Evolutionary conservation across 2,329 filamentous ascomycete species (phyloP).

Genomic region (Aspergillus pseudoglaucus): DNA sequence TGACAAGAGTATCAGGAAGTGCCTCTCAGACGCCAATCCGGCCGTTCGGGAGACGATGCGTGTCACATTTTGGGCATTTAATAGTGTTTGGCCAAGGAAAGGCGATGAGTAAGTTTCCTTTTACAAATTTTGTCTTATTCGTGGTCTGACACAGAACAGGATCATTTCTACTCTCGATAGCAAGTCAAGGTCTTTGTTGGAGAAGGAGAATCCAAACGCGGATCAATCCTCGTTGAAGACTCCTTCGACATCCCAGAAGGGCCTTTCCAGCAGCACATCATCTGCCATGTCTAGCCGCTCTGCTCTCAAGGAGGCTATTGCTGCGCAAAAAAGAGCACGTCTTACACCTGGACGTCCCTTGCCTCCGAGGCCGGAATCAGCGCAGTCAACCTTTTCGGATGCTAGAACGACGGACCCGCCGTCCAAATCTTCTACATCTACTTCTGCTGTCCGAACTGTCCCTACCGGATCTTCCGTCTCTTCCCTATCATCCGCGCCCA

Average conservation of each 20-base stretch:
- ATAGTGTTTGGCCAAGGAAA: slow-evolving; percentile 66
- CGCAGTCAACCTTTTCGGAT: slow-evolving; percentile 47
- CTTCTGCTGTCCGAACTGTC: slow-evolving; percentile 22
- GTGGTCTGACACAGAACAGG: slow-evolving; percentile 38
- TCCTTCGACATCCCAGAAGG: slow-evolving; percentile 13
- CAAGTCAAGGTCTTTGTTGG: slow-evolving; percentile 70
- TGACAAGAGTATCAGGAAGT: slow-evolving; percentile 83
- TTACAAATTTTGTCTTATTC: not conserved
- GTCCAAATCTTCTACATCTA: slow-evolving; percentile 18
- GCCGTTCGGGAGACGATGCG: slow-evolving; percentile 82
- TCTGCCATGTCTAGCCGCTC: slow-evolving; percentile 26
- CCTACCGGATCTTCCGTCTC: slow-evolving; percentile 31
- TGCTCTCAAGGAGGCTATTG: slow-evolving; percentile 73
- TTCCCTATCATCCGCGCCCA: slow-evolving; percentile 54
- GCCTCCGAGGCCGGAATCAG: slow-evolving; percentile 52
- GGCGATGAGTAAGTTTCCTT: slow-evolving; percentile 61
- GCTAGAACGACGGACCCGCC: slow-evolving; percentile 30
- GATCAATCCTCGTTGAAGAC: slow-evolving; percentile 11
- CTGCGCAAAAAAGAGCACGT: slow-evolving; percentile 66
- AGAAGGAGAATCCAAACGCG: slow-evolving; percentile 68
- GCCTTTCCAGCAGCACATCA: slow-evolving; percentile 11
- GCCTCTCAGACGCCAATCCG: slow-evolving; percentile 82
- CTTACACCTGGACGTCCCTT: slow-evolving; percentile 29
- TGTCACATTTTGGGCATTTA: slow-evolving; percentile 79
- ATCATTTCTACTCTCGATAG: slow-evolving; percentile 73